phyloP scores from a whole-genome alignment of 2,329 filamentous ascomycete genomes.

The Beauveria rudraprayagi region DNA sequence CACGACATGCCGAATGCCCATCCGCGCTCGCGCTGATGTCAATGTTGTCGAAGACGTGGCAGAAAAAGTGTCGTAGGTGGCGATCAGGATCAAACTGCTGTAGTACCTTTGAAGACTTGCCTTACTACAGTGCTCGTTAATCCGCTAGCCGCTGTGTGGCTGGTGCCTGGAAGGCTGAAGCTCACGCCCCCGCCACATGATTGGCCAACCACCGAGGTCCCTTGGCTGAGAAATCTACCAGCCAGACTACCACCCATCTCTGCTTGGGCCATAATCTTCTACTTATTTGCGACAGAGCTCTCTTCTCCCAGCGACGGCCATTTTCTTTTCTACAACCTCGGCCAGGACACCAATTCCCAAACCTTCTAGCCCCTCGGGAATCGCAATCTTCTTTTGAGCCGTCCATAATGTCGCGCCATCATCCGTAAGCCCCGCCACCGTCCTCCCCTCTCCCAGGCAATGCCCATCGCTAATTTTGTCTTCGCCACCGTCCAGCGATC shows the following conservation, averaged over 20 bases:
- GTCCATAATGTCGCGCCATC: constrained; percentile 76
- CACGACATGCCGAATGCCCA: neutral
- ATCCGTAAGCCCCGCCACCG: constrained; percentile 56
- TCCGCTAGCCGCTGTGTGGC: neutral
- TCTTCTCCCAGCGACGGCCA: constrained; percentile 1
- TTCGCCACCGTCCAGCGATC: constrained; percentile 51
- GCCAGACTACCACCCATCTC: constrained; percentile 12
- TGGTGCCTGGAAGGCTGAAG: neutral
- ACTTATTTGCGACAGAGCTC: constrained; percentile 7
- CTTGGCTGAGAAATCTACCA: constrained; percentile 35
- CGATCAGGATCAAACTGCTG: neutral
- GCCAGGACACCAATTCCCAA: neutral
- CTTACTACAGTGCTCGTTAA: neutral
- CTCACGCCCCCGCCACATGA: constrained; percentile 10
- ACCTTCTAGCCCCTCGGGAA: neutral
- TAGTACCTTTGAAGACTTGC: neutral
- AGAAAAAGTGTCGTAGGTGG: neutral
- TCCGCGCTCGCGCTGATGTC: neutral
- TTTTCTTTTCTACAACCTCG: neutral
- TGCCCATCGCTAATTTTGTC: neutral
- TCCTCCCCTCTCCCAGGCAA: neutral
- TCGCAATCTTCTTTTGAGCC: neutral
- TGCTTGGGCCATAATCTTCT: neutral
- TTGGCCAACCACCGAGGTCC: constrained; percentile 15
- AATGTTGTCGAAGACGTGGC: neutral